Evolutionary conservation across 2,329 filamentous ascomycete genomes (phyloP).

Genomic region (Tolypocladium ophioglossoides): DNA sequence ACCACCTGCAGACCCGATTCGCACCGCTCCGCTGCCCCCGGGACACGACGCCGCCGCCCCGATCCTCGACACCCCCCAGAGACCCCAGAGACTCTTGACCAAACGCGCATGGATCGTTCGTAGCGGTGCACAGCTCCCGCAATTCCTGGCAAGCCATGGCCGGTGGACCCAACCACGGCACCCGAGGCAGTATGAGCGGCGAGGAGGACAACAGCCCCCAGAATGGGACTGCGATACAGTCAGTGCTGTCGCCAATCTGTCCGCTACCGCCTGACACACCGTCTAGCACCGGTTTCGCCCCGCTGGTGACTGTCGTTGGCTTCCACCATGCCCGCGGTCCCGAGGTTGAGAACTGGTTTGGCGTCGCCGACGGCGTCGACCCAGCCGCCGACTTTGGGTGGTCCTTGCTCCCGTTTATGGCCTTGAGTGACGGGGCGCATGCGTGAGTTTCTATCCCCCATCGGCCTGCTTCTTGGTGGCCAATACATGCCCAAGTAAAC

Average conservation of each 20-base stretch:
- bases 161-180: background rate
- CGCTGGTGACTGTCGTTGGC: constrained; percentile 69
- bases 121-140: background rate
- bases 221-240: constrained; percentile 15
- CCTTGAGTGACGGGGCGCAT: constrained; percentile 89
- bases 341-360: constrained; percentile 90
- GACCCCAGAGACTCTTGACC: too few species aligned
- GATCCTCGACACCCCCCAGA: too few species aligned
- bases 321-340: constrained; percentile 82
- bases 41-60: background rate
- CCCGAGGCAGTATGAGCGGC: constrained; percentile 15
- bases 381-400: constrained; percentile 80
- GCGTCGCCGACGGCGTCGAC: constrained; percentile 61
- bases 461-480: background rate
- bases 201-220: constrained; percentile 14
- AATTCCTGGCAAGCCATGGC: background rate
- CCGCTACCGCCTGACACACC: constrained; percentile 19
- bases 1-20: background rate
- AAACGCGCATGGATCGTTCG: background rate
- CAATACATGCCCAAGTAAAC: background rate
- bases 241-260: constrained; percentile 20
- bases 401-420: constrained; percentile 91
- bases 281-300: constrained; percentile 37
- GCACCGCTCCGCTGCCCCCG: background rate
- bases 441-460: constrained; percentile 48